Evolutionary conservation across 495 filamentous ascomycete genomes (phyloP).

Genomic region (Usnea hakonensis): DNA sequence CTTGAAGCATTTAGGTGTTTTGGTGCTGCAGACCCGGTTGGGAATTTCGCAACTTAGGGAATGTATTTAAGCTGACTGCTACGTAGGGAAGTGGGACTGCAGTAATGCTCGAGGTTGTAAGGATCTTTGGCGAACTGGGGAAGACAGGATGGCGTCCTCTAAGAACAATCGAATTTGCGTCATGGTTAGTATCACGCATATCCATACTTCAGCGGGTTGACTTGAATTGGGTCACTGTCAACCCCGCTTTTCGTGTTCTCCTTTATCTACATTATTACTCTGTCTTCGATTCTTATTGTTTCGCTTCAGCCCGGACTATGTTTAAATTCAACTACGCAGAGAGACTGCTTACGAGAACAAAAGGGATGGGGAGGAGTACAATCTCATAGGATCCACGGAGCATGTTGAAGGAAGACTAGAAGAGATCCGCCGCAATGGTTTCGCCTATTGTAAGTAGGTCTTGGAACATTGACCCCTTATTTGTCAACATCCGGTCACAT

Average conservation of each 20-base stretch:
- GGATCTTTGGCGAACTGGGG: slow-evolving; percentile 69
- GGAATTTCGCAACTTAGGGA: not conserved
- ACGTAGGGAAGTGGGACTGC: slow-evolving; percentile 70
- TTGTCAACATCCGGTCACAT: not conserved
- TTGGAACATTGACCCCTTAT: not conserved
- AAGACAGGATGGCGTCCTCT: slow-evolving; percentile 79
- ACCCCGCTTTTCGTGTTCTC: not conserved
- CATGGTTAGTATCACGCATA: slow-evolving; percentile 47
- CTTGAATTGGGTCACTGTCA: not conserved
- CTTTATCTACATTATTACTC: not conserved
- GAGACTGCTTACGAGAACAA: not conserved
- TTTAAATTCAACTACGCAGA: not conserved
- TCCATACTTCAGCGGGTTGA: not conserved
- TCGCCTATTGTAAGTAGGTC: slow-evolving; percentile 52
- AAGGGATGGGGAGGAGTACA: slow-evolving; percentile 78
- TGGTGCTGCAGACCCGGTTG: slow-evolving; percentile 65
- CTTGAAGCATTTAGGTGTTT: slow-evolving; percentile 41
- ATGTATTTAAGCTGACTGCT: not conserved
- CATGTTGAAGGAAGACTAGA: slow-evolving; percentile 69
- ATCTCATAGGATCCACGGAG: slow-evolving; percentile 89
- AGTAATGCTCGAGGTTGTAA: slow-evolving; percentile 77
- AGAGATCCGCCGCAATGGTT: slow-evolving; percentile 49
- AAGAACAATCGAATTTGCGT: slow-evolving; percentile 87
- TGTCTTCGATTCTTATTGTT: not conserved
- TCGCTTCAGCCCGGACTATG: not conserved